These are phyloP conservation scores for Termitomyces sp. DNA, from an alignment of 768 basidiomycete genomes.

Conservation along the genomic window DNA sequence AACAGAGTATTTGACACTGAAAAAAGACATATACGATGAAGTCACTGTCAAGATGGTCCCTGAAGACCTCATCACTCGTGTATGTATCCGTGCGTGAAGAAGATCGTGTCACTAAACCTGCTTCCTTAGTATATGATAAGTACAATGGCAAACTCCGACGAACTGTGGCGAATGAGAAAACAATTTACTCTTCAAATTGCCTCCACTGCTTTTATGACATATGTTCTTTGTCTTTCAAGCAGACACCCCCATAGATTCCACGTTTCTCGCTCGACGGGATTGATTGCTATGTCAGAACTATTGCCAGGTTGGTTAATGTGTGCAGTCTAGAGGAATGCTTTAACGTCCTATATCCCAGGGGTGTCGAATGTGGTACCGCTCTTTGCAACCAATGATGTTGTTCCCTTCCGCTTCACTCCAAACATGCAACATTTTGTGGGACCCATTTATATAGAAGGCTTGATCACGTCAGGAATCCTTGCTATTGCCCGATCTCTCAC, in stretches of 20 bases:
- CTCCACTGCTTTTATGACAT: conserved; percentile 89
- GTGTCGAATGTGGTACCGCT: conserved; percentile 48
- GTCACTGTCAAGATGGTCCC: conserved; percentile 85
- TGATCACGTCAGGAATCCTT: conserved; percentile 84
- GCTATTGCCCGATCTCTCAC: conserved; percentile 89
- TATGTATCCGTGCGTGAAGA: conserved; percentile 33
- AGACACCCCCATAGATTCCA: conserved; percentile 85
- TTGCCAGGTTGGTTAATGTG: conserved; percentile 61
- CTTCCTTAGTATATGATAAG: conserved; percentile 79
- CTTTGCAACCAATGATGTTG: conserved; percentile 79
- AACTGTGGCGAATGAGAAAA: conserved; percentile 96
- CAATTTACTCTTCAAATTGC: conserved; percentile 93
- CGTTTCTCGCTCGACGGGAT: conserved; percentile 84
- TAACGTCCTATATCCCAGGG: conserved; percentile 26
- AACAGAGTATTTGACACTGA: conserved; percentile 64
- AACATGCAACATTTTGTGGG: conserved; percentile 95
- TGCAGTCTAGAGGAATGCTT: neutral
- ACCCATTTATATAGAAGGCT: conserved; percentile 84
- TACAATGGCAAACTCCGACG: conserved; percentile 79
- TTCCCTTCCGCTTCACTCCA: conserved; percentile 96
- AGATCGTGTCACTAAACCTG: neutral
- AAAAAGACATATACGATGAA: conserved; percentile 88
- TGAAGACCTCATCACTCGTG: conserved; percentile 81
- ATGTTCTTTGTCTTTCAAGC: conserved; percentile 78
- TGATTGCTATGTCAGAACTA: conserved; percentile 91